Percentiles rank a stretch among this genome's conserved stretches.
phyloP scores from a whole-genome alignment of 2,329 filamentous ascomycete species.

The Penicillium sp. region DNA sequence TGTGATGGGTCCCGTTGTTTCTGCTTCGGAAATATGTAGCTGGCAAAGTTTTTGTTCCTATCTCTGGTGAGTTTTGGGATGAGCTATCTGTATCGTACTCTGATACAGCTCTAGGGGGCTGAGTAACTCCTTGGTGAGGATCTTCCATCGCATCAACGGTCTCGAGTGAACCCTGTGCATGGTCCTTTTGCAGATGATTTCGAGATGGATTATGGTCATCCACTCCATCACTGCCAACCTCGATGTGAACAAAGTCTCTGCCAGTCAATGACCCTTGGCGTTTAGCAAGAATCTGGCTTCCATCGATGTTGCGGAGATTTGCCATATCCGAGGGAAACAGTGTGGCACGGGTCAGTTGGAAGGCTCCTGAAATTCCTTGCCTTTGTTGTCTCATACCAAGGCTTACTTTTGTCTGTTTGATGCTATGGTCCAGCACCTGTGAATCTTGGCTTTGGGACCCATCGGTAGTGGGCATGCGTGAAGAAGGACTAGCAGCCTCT shows the following conservation, averaged over 20 bases:
- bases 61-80: conserved; percentile 1
- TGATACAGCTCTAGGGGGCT: neutral
- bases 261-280: neutral
- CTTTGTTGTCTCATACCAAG: neutral
- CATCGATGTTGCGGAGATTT: neutral
- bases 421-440: neutral
- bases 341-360: neutral
- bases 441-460: neutral
- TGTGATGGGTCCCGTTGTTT: neutral
- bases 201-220: neutral
- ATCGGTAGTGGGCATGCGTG: neutral
- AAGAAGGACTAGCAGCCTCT: neutral
- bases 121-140: neutral
- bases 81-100: neutral
- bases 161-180: neutral
- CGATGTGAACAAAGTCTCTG: neutral
- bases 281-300: neutral
- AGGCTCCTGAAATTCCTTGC: neutral
- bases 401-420: neutral
- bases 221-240: neutral
- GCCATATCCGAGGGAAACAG: neutral
- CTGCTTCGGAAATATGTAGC: neutral
- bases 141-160: neutral
- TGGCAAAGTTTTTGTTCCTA: neutral
- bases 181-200: neutral